Percentiles rank a stretch among this genome's conserved stretches.
Evolutionary conservation across 805 yeast genomes (phyloP).

Genomic region (Jamesozyma hellenica): DNA sequence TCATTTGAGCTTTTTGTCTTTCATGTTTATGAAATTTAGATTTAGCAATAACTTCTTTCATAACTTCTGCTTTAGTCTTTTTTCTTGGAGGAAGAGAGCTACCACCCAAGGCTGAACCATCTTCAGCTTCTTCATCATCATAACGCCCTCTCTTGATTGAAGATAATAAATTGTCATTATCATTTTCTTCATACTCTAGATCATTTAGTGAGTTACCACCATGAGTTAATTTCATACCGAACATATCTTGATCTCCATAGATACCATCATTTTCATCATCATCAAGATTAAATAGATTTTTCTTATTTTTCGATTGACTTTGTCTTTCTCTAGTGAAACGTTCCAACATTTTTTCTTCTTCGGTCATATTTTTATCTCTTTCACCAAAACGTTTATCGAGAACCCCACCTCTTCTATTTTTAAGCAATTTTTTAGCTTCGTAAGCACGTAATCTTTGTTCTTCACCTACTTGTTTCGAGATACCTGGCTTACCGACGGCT

Average conservation of each 20-base stretch:
- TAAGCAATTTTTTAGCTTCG: slow-evolving; percentile 50
- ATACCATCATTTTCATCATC: slow-evolving; percentile 40
- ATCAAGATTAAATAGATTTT: slow-evolving; percentile 62
- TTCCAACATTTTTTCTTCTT: slow-evolving; percentile 90
- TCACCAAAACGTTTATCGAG: slow-evolving; percentile 91
- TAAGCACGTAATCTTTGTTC: slow-evolving; percentile 52
- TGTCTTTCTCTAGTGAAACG: slow-evolving; percentile 88
- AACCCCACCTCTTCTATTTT: slow-evolving; percentile 69
- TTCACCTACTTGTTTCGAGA: slow-evolving; percentile 59
- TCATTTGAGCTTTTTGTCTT: slow-evolving; percentile 56
- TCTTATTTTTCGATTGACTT: slow-evolving; percentile 41
- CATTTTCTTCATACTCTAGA: slow-evolving; percentile 31
- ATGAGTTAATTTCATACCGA: slow-evolving; percentile 54
- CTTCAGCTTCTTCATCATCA: slow-evolving; percentile 32
- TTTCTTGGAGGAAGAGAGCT: slow-evolving; percentile 42
- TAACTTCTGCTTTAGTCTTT: slow-evolving; percentile 74
- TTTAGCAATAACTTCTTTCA: slow-evolving; percentile 77
- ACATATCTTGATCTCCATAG: slow-evolving; percentile 33
- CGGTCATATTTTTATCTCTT: slow-evolving; percentile 53
- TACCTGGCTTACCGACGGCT: slow-evolving; percentile 59
- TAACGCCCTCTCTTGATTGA: slow-evolving; percentile 21
- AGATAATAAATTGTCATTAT: slow-evolving; percentile 18
- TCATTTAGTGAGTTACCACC: slow-evolving; percentile 63
- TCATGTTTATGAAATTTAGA: slow-evolving; percentile 69
- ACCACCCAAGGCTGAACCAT: slow-evolving; percentile 32